Evolutionary conservation across 805 yeast genomes (phyloP).

Genomic region (Pichia pseudocactophila): DNA sequence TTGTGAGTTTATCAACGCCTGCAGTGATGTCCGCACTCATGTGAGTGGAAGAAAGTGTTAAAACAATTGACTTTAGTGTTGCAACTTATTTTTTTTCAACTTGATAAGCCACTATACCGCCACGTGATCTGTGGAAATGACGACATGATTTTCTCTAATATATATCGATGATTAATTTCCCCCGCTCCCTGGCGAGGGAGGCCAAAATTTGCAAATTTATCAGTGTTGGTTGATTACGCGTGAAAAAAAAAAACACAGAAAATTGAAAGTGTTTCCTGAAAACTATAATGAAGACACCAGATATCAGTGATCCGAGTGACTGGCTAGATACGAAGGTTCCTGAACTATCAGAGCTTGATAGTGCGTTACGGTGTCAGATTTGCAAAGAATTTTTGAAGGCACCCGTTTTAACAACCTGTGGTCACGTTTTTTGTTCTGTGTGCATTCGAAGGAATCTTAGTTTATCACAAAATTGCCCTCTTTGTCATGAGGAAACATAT

Average conservation of each 20-base stretch:
- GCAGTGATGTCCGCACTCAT: neutral
- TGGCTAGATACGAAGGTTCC: constrained; percentile 53
- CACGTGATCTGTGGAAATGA: too few species aligned
- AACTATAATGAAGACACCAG: neutral
- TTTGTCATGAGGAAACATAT: constrained; percentile 62
- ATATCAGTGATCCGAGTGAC: constrained; percentile 62
- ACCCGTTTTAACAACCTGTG: constrained; percentile 79
- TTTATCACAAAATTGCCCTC: constrained; percentile 59
- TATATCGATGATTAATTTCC: too few species aligned
- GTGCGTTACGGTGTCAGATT: constrained; percentile 71
- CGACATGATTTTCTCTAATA: too few species aligned
- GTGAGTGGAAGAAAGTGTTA: too few species aligned
- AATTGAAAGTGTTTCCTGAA: neutral
- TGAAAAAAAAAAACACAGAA: neutral
- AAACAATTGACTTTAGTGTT: too few species aligned
- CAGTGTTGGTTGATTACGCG: neutral
- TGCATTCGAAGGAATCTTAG: constrained; percentile 70
- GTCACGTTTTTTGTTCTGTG: constrained; percentile 81
- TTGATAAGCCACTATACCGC: too few species aligned
- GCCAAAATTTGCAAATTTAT: too few species aligned
- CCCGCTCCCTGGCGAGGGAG: too few species aligned
- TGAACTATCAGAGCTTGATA: constrained; percentile 50
- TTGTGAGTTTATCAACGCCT: neutral
- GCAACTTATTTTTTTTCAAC: too few species aligned
- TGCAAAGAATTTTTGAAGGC: constrained; percentile 76